Percentiles rank a stretch among this genome's conserved stretches.
phyloP scores from a whole-genome alignment of 352 stramenopile genomes.

The Phytophthora pinifolia region DNA sequence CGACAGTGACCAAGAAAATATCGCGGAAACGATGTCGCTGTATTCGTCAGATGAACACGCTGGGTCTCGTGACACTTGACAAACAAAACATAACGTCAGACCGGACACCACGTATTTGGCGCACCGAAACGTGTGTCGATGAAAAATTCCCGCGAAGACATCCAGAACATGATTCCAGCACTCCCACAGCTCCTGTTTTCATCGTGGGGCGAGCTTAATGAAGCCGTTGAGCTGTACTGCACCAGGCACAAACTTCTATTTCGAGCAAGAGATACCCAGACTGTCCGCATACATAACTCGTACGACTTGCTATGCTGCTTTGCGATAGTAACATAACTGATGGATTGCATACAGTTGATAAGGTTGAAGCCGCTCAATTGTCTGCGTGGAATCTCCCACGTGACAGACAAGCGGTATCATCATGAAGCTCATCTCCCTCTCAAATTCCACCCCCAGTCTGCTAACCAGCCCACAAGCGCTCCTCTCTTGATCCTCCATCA shows the following conservation, averaged over 20 bases:
- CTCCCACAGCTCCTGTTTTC: neutral
- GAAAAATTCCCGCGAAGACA: neutral
- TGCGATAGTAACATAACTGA: neutral
- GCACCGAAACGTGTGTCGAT: neutral
- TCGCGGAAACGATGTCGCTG: neutral
- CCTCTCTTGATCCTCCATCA: too few species aligned
- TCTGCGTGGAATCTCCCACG: too few species aligned
- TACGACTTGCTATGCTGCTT: neutral
- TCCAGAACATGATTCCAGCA: neutral
- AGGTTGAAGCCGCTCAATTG: neutral
- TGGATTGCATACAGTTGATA: neutral
- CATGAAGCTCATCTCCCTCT: too few species aligned
- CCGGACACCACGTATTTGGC: neutral
- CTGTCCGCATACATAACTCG: conserved; percentile 1
- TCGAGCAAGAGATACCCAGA: conserved; percentile 2
- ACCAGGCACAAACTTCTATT: neutral
- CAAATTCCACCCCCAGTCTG: too few species aligned
- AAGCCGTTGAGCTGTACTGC: neutral
- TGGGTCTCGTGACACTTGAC: neutral
- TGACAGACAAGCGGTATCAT: too few species aligned
- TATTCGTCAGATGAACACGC: neutral
- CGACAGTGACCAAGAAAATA: neutral
- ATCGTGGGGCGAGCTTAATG: conserved; percentile 1
- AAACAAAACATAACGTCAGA: neutral
- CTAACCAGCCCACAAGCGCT: too few species aligned